Evolutionary conservation across 345 rosid species (phyloP).

Genomic region (Punica granatum): DNA sequence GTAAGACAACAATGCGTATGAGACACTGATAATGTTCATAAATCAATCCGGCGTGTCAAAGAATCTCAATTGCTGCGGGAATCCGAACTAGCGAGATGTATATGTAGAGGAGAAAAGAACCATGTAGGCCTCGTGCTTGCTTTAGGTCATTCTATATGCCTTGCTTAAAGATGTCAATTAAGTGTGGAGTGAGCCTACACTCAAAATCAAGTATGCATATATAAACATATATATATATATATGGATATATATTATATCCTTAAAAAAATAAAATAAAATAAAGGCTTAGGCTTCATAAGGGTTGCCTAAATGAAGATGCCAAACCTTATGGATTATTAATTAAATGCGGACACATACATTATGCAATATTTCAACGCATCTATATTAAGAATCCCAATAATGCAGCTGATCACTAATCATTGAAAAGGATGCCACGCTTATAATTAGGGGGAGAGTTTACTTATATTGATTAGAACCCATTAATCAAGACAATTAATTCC

Average conservation of each 20-base stretch:
- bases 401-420: not conserved
- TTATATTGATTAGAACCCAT: not conserved
- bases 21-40: too few species aligned
- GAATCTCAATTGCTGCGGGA: not conserved
- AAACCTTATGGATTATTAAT: slow-evolving; percentile 1
- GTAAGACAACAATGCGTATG: not conserved
- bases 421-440: not conserved
- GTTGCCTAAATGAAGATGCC: not conserved
- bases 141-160: slow-evolving; percentile 1
- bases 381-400: not conserved
- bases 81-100: not conserved
- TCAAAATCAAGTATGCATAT: not conserved
- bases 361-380: slow-evolving; percentile 4
- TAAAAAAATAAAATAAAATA: too few species aligned
- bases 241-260: too few species aligned
- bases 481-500: not conserved
- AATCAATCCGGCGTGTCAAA: not conserved
- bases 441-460: not conserved
- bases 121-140: not conserved
- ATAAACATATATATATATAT: too few species aligned
- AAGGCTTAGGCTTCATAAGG: not conserved
- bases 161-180: not conserved
- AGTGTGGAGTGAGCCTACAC: not conserved
- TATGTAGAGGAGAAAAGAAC: not conserved
- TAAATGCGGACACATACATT: not conserved